phyloP scores from a whole-genome alignment of 2,329 filamentous ascomycete species.

The Verticillium nubilum region DNA sequence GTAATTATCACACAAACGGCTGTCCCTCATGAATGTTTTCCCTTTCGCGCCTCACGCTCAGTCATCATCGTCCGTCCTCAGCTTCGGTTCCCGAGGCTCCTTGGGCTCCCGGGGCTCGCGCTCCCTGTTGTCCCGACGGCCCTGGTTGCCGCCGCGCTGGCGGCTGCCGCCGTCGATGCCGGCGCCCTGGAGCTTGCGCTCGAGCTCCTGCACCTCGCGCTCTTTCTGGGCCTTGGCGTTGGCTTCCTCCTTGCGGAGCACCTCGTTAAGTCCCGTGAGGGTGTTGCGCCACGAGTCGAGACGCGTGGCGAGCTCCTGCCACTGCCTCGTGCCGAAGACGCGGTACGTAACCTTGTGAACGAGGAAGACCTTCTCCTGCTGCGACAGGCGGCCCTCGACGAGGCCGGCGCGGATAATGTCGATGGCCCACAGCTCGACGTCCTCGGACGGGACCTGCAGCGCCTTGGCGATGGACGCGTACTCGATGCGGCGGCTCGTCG shows the following conservation, averaged over 20 bases:
- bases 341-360: slow-evolving; percentile 96
- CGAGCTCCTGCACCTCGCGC: slow-evolving; percentile 66
- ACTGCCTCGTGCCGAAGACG: slow-evolving; percentile 97
- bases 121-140: slow-evolving; percentile 23
- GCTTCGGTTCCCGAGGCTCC: slow-evolving; percentile 29
- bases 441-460: slow-evolving; percentile 73
- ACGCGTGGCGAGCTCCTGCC: slow-evolving; percentile 86
- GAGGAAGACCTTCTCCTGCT: slow-evolving; percentile 87
- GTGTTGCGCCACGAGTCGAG: slow-evolving; percentile 88
- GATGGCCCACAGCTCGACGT: slow-evolving; percentile 98
- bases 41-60: slow-evolving; percentile 22
- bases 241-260: slow-evolving; percentile 75
- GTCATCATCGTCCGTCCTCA: slow-evolving; percentile 53
- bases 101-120: slow-evolving; percentile 20
- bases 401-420: slow-evolving; percentile 94
- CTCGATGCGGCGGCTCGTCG: slow-evolving; percentile 78
- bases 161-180: slow-evolving; percentile 19
- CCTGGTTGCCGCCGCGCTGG: slow-evolving; percentile 16
- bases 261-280: slow-evolving; percentile 69
- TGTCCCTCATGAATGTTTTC: not conserved
- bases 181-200: slow-evolving; percentile 53
- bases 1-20: not conserved
- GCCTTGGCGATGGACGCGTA: slow-evolving; percentile 81
- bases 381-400: slow-evolving; percentile 92
- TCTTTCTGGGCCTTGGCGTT: slow-evolving; percentile 73